These are phyloP conservation scores for Rickenella mellea DNA, from an alignment of 768 basidiomycete genomes.

Conservation along the genomic window DNA sequence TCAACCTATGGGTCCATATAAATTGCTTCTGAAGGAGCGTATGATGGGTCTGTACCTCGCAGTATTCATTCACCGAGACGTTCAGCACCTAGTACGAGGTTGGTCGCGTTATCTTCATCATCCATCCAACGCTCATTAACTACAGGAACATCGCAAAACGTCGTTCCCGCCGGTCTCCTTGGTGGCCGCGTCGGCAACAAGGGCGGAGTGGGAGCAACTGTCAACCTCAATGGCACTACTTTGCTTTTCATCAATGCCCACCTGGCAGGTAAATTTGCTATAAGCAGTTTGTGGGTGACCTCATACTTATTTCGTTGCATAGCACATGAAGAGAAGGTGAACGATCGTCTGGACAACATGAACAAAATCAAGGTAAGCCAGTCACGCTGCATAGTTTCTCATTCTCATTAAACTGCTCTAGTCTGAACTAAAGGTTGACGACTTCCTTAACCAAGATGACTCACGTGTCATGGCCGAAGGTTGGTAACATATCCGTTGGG, in stretches of 20 bases:
- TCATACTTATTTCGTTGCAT: slow-evolving; percentile 3
- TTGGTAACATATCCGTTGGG: slow-evolving; percentile 14
- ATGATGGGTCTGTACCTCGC: slow-evolving; percentile 85
- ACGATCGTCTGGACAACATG: slow-evolving; percentile 78
- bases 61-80: slow-evolving; percentile 64
- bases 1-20: slow-evolving; percentile 62
- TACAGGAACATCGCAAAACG: slow-evolving; percentile 65
- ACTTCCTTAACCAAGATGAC: slow-evolving; percentile 59
- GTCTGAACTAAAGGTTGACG: slow-evolving; percentile 71
- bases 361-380: slow-evolving; percentile 72
- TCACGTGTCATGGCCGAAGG: slow-evolving; percentile 66
- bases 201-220: slow-evolving; percentile 82
- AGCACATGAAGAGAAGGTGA: slow-evolving; percentile 72
- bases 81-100: slow-evolving; percentile 58
- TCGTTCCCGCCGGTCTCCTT: slow-evolving; percentile 83
- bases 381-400: neutral
- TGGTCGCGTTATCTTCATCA: slow-evolving; percentile 4
- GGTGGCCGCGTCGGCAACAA: slow-evolving; percentile 92
- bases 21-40: slow-evolving; percentile 79
- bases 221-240: slow-evolving; percentile 74
- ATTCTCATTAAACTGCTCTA: slow-evolving; percentile 17
- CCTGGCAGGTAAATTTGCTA: slow-evolving; percentile 52
- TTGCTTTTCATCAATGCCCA: slow-evolving; percentile 89
- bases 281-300: neutral
- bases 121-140: slow-evolving; percentile 4